Conservation (phyloP, 495 filamentous ascomycete genomes). For the Cladorrhinum samala region DNA sequence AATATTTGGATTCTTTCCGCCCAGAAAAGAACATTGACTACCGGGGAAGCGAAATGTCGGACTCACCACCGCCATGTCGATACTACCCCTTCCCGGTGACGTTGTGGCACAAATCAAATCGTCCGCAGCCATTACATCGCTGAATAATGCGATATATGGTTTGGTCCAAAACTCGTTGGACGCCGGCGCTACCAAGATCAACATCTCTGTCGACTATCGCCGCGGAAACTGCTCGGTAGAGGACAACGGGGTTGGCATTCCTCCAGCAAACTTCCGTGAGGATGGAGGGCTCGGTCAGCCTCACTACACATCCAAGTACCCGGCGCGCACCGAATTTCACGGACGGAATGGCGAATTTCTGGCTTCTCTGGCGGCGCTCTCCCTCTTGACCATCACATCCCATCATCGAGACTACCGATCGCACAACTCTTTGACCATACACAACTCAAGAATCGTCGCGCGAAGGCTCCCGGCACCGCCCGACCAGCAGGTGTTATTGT, state of each 20-base stretch:
- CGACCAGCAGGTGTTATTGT: slow-evolving; percentile 51
- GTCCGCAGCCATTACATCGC: slow-evolving; percentile 65
- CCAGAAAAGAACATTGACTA: not conserved
- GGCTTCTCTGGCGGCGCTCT: slow-evolving; percentile 68
- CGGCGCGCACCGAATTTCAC: slow-evolving; percentile 41
- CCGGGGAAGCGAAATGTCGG: slow-evolving; percentile 11
- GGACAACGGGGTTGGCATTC: slow-evolving; percentile 81
- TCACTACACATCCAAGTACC: slow-evolving; percentile 75
- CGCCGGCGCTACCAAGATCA: slow-evolving; percentile 64
- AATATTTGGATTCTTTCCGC: too few relatives aligned
- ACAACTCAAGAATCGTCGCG: slow-evolving; percentile 63
- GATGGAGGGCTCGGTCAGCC: slow-evolving; percentile 67
- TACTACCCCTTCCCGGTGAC: slow-evolving; percentile 65
- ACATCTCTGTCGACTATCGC: slow-evolving; percentile 64
- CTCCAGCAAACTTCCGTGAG: slow-evolving; percentile 61
- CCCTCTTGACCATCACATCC: slow-evolving; percentile 73
- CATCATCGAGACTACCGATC: slow-evolving; percentile 56
- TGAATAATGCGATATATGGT: slow-evolving; percentile 67
- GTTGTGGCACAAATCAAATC: slow-evolving; percentile 85
- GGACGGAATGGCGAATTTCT: slow-evolving; percentile 72
- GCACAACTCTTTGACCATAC: slow-evolving; percentile 64
- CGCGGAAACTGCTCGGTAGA: slow-evolving; percentile 79
- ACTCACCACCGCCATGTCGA: slow-evolving; percentile 45
- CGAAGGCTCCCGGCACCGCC: slow-evolving; percentile 59
- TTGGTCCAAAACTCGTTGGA: slow-evolving; percentile 86